Base-by-base conservation (phyloP, 352 stramenopile species). In the Globisporangium uncinulatum region DNA sequence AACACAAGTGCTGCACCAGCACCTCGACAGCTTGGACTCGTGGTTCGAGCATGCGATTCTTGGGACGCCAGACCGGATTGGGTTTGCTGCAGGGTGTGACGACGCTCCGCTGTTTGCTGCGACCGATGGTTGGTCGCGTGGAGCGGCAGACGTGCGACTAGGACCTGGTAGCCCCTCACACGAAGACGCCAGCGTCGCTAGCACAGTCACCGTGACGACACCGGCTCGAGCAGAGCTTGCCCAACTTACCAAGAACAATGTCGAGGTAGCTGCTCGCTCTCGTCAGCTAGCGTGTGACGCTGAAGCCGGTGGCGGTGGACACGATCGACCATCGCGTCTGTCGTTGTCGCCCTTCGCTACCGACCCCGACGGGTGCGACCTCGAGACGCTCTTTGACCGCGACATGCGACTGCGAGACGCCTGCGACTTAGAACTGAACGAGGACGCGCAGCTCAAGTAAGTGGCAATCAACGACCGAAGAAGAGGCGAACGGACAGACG, bases 31-130 rank as follows among this genome's bases (percentile, higher is more conserved):
- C 41, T 45, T 87, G 2, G 69, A 87, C 34, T 51, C 49, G 49
- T 87, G 76, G 76, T 87, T 87, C 34, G 67, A 74, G 10, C 45
- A 65, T 50, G 60, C 73, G 17, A 83, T 87, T 50, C 43, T 69
- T 43, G 9, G 65, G 51, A 57, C 64, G 69, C 17, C 21, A 34
- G 37, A 46, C 14, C 7, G 39, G 4, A 51, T 24, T 8, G 56
- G 53, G 17, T 29, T 48, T 13, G 24, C 46, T 17, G 15, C 29
- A 19, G 56, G 29, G 21, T 19, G 56, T n/a, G 37, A 42, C 3
- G 47, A 42, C 3, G 47, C 24, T 4, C 36, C 56, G 56, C 48
- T 62, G 21, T 48, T 45, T 15, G 56, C 41, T 2, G 21, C n/a
- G 7, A 24, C 51, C 29, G 29, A 67, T 20, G 24, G 47, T 20